A percentile compares a stretch with the other conserved stretches of the same genome.
phyloP scores from a whole-genome alignment of 2,329 filamentous ascomycete species.

The Colletotrichum chrysophilum region DNA sequence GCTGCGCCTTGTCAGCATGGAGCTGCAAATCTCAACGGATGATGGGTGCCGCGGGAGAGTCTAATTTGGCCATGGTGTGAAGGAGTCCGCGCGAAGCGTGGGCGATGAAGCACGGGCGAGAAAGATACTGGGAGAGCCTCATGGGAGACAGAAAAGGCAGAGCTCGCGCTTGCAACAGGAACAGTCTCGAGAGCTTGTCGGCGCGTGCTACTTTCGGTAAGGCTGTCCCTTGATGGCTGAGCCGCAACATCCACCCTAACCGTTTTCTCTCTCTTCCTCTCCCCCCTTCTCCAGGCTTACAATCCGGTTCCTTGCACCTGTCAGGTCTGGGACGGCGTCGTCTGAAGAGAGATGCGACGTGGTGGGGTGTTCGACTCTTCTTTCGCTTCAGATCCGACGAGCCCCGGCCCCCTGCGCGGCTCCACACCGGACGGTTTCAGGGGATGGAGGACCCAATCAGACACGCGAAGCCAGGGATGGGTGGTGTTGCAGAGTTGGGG shows the following conservation, averaged over 20 bases:
- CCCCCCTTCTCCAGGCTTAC: background rate
- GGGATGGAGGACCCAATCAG: background rate
- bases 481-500: background rate
- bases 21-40: background rate
- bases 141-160: background rate
- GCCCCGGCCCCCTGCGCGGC: background rate
- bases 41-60: background rate
- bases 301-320: background rate
- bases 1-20: background rate
- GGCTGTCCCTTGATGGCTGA: constrained; percentile 5
- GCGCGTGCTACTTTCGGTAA: background rate
- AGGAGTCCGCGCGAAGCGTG: constrained; percentile 9
- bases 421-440: background rate
- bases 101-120: background rate
- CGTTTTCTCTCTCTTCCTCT: background rate
- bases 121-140: background rate
- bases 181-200: constrained; percentile 14
- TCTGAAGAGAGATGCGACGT: constrained; percentile 9
- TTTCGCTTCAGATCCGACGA: constrained; percentile 9
- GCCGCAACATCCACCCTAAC: background rate
- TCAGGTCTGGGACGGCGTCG: background rate
- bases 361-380: background rate
- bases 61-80: background rate
- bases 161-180: constrained; percentile 1
- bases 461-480: background rate